Base-by-base conservation (phyloP, 1,284 basidiomycete species). In the Crocinoboletus sp. region DNA sequence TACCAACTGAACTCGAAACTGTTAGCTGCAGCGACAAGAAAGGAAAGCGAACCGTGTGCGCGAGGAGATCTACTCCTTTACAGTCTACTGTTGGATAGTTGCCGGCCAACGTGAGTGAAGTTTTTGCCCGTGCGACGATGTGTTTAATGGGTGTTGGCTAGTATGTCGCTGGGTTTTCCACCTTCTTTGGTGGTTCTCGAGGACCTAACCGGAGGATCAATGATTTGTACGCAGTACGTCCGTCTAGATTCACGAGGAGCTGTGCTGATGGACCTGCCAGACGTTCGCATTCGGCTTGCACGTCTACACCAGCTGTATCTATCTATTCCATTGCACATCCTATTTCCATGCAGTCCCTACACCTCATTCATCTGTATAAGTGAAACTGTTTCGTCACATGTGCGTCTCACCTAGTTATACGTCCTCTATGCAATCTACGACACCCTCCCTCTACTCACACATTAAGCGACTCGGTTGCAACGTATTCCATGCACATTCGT, bases 321-420 rank as follows among this genome's bases (percentile, higher is more conserved):
- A 58, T 58, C 58, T 60, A 60, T 58, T 56, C 33, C 48, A 53
- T 29, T 35, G 42, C 43, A 46, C 59, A 30, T 31, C 33, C 30
- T 34, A 49, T 56, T 55, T 43, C 35, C 52, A 60, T 61, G 59
- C 55, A 58, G 45, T 41, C 48, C 48, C 43, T 38, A 38, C 46
- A 46, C 53, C 37, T 35, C 52, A 34, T 41, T 39, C 57, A 46
- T 43, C 43, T 58, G 43, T 49, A 50, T 49, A 46, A 45, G 49
- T 43, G 41, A 48, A 53, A 17, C 16, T 6, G n/a, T 17, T 36
- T 41, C n/a, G n/a, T n/a, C n/a, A n/a, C 40, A 38, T 27, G 32
- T 4, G 34, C 28, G 23, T 34, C 36, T 19, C 24, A 28, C 33
- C 30, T 32, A 40, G 31, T 39, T 33, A 32, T 38, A 53, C 38